A percentile compares a stretch with the other conserved stretches of the same genome.
Conservation (phyloP, 805 yeast genomes). For the Allodekkera sacchari region DNA sequence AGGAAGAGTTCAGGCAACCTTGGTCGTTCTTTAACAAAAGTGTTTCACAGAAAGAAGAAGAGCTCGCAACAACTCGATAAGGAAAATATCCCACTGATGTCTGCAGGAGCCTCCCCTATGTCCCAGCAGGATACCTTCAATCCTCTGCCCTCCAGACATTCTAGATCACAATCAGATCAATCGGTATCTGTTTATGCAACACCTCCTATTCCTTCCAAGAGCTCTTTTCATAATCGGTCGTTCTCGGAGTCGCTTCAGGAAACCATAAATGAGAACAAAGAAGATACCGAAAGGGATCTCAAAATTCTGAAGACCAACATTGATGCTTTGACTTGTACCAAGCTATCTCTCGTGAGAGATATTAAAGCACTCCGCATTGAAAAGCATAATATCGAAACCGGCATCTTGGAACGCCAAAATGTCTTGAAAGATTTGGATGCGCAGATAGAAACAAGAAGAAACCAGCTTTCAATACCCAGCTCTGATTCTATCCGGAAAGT, state of each 20-base stretch:
- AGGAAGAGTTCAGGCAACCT: constrained; percentile 1
- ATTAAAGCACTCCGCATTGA: constrained; percentile 40
- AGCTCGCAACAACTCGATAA: constrained; percentile 5
- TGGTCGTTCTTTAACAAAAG: constrained; percentile 17
- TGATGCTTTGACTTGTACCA: constrained; percentile 29
- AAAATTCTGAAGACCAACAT: constrained; percentile 32
- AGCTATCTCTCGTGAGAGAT: constrained; percentile 38
- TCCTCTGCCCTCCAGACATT: constrained; percentile 11
- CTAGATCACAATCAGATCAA: constrained; percentile 22
- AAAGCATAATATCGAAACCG: constrained; percentile 38
- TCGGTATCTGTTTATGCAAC: constrained; percentile 30
- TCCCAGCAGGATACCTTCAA: not conserved
- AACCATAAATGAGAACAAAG: constrained; percentile 11
- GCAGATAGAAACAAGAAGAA: constrained; percentile 3
- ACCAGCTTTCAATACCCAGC: constrained; percentile 3
- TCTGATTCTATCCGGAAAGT: constrained; percentile 7
- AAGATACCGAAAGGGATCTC: constrained; percentile 30
- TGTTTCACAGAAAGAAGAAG: constrained; percentile 22
- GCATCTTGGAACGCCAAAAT: constrained; percentile 26
- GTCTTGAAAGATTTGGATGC: constrained; percentile 10
- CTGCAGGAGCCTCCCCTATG: not conserved
- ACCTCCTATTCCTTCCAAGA: constrained; percentile 33
- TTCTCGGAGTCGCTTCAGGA: constrained; percentile 35
- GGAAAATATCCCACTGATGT: too few species aligned
- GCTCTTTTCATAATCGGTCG: constrained; percentile 30